Conservation (phyloP, 2,329 filamentous ascomycete genomes). For the Septoria petroselini region DNA sequence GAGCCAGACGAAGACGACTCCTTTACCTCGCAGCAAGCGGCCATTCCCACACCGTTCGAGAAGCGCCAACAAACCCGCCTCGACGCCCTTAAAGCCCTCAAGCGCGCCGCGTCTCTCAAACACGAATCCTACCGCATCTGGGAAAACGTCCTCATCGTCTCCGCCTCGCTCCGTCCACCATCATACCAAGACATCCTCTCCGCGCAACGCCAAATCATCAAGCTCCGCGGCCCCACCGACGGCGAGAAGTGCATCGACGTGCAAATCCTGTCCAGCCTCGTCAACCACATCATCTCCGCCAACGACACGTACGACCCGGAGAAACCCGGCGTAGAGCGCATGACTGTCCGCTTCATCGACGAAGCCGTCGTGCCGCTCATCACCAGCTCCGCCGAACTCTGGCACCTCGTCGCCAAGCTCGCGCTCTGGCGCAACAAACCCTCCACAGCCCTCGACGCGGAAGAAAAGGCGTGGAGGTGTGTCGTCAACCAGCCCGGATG, state of each 20-base stretch:
- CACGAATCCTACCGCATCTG: conserved; percentile 89
- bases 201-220: conserved; percentile 71
- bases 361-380: conserved; percentile 75
- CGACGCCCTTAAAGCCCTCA: conserved; percentile 80
- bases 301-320: conserved; percentile 45
- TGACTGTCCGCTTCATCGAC: conserved; percentile 71
- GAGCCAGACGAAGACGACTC: conserved; percentile 30
- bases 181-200: conserved; percentile 72
- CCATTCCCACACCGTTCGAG: conserved; percentile 9
- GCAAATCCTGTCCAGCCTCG: conserved; percentile 66
- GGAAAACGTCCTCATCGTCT: conserved; percentile 91
- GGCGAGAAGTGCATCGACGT: conserved; percentile 77
- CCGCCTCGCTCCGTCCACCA: conserved; percentile 71
- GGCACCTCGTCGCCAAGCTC: conserved; percentile 69
- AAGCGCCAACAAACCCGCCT: conserved; percentile 59
- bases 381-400: conserved; percentile 72
- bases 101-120: conserved; percentile 78
- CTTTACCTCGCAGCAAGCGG: conserved; percentile 18
- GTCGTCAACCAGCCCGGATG: conserved; percentile 56
- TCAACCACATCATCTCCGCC: conserved; percentile 64
- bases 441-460: conserved; percentile 69
- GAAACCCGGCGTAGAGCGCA: conserved; percentile 53
- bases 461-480: conserved; percentile 87
- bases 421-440: conserved; percentile 71
- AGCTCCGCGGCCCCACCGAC: conserved; percentile 62